phyloP scores from a whole-genome alignment of 805 yeast genomes.

The Kodamaea lidongshanica region DNA sequence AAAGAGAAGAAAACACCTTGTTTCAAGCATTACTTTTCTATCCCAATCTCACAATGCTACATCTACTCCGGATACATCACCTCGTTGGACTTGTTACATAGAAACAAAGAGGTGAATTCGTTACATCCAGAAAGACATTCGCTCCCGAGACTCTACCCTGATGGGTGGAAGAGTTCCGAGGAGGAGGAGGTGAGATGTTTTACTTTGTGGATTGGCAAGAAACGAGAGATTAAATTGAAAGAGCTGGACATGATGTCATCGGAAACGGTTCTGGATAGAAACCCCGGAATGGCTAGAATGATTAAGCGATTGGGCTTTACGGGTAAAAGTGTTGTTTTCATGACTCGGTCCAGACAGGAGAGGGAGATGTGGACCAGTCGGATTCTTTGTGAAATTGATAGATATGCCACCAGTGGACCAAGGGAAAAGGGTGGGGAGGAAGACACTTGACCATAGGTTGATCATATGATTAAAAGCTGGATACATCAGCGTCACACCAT shows the following conservation, averaged over 20 bases:
- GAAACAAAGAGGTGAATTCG: slow-evolving; percentile 42
- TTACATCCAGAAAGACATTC: slow-evolving; percentile 49
- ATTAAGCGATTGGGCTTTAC: slow-evolving; percentile 55
- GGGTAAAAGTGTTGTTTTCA: slow-evolving; percentile 65
- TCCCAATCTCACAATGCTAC: slow-evolving; percentile 64
- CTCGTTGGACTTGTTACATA: slow-evolving; percentile 45
- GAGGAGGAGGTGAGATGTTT: slow-evolving; percentile 71
- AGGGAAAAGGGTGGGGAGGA: too few species aligned
- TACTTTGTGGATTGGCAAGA: slow-evolving; percentile 77
- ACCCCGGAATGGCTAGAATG: slow-evolving; percentile 41
- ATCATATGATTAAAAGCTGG: slow-evolving; percentile 11
- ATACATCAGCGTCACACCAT: too few species aligned
- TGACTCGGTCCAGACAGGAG: slow-evolving; percentile 78
- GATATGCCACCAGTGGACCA: slow-evolving; percentile 25
- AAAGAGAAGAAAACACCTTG: slow-evolving; percentile 42
- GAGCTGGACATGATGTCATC: background rate
- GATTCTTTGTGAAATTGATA: slow-evolving; percentile 40
- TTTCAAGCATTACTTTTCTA: slow-evolving; percentile 48
- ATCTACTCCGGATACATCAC: slow-evolving; percentile 67
- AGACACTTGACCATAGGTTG: too few species aligned
- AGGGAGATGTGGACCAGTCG: slow-evolving; percentile 73
- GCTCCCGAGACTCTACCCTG: slow-evolving; percentile 67
- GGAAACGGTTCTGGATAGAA: slow-evolving; percentile 13
- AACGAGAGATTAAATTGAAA: slow-evolving; percentile 36
- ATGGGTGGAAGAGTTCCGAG: slow-evolving; percentile 82